Base-by-base conservation (phyloP, 345 rosid species). In the Acer campestre region DNA sequence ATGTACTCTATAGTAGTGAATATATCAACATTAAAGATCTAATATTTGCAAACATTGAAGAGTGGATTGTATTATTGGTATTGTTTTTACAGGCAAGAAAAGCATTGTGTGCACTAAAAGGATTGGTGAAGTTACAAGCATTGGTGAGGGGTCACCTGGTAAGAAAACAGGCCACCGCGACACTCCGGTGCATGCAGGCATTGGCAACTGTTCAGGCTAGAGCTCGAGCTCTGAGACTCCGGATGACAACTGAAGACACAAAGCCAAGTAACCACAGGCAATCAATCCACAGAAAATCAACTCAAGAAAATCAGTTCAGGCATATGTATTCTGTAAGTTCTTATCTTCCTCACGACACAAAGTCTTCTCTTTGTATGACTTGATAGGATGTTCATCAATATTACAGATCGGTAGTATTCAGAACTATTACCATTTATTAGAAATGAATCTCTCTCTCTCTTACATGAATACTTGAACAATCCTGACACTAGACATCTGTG, bases 71-170 rank as follows among this genome's bases (percentile, higher is more conserved):
- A 44, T 9, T 49, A 17, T 65, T 73, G 77, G 55, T 75, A 72
- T 44, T 65, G 61, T 17, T 73, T 35, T 35, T 64, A 44, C 85
- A 95, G 99, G 99, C 99, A 51, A 91, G 94, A 61, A 93, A 92
- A 84, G 99, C 99, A 18, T 76, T 96, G 75, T 74, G 89, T 77
- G 99, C 99, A 0, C 81, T 96, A 80, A 92, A 72, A 82, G 99
- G 99, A 17, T 75, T 95, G 20, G 98, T 95, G 79, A 95, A 95
- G 89, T 64, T 95, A 84, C 94, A 95, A 83, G 97, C 98, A 59
- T 61, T 95, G 70, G 88, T 94, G 44, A 92, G 99, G 75, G 98
- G 98, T 69, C 94, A 92, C 82, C 84, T 94, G 65, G 98, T 94
- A 68, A 89, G 98, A 81, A 94, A 94, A 81, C 97, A 87, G 82